Percentiles rank a stretch among this genome's conserved stretches.
These are phyloP conservation scores for Auricularia sp. DNA, from an alignment of 768 basidiomycete genomes.

Conservation along the genomic window DNA sequence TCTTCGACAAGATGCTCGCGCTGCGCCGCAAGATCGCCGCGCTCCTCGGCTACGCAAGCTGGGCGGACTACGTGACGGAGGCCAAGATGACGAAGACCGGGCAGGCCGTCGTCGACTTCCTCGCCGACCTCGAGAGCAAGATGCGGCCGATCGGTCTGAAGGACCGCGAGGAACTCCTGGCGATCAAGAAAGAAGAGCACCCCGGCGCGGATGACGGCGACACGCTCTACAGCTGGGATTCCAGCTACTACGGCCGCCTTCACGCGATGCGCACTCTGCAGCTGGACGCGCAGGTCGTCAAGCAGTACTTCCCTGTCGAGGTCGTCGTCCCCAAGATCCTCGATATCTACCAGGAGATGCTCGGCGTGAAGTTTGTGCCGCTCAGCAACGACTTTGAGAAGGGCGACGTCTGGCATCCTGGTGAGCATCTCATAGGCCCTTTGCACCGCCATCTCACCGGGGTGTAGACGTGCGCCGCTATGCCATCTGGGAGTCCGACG, in stretches of 20 bases:
- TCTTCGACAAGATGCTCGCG: conserved; percentile 56
- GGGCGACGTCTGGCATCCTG: conserved; percentile 72
- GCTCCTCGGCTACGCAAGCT: conserved; percentile 64
- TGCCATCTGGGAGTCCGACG: conserved; percentile 74
- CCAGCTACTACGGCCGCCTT: conserved; percentile 51
- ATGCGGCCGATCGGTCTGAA: conserved; percentile 63
- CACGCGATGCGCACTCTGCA: conserved; percentile 56
- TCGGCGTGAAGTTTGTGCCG: conserved; percentile 54
- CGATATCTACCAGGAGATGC: conserved; percentile 71
- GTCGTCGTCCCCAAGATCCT: conserved; percentile 77
- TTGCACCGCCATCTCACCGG: conserved; percentile 16
- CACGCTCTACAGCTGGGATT: conserved; percentile 78
- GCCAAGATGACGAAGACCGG: conserved; percentile 77
- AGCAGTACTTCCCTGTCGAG: conserved; percentile 83
- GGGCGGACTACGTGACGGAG: conserved; percentile 80
- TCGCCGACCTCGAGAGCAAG: conserved; percentile 64
- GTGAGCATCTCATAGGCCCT: neutral
- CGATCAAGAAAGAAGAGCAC: conserved; percentile 67
- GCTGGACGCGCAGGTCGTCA: conserved; percentile 69
- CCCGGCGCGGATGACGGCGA: conserved; percentile 41
- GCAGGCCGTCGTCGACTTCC: conserved; percentile 54
- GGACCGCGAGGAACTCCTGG: conserved; percentile 60
- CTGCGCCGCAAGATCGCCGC: conserved; percentile 61
- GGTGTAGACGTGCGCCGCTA: conserved; percentile 59
- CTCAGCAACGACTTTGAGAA: conserved; percentile 30